Evolutionary conservation across 169 alveolate species (phyloP).

Genomic region (Plasmodium berghei): DNA sequence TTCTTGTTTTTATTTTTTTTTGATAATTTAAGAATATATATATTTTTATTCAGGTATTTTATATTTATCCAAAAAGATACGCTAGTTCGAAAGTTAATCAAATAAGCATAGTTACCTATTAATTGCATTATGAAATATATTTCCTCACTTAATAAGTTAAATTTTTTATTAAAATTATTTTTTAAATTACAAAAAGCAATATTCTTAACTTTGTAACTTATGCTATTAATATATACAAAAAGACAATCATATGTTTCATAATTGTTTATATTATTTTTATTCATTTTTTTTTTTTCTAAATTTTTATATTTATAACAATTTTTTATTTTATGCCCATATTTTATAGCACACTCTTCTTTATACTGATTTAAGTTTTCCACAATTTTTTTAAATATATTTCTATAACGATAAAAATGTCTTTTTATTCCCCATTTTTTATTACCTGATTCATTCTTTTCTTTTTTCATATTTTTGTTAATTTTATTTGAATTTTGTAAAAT

Average conservation of each 20-base stretch:
- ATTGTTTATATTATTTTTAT: background rate
- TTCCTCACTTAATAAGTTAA: conserved; percentile 7
- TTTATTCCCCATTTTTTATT: too few species aligned
- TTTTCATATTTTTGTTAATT: background rate
- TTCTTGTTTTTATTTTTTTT: background rate
- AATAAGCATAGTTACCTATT: conserved; percentile 14
- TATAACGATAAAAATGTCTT: too few species aligned
- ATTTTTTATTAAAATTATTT: conserved; percentile 24
- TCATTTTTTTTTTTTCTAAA: background rate
- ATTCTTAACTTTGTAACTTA: conserved; percentile 12
- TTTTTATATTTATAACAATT: background rate
- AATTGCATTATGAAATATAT: conserved; percentile 14
- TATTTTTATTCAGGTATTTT: conserved; percentile 12
- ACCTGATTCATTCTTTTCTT: background rate
- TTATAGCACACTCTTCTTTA: background rate
- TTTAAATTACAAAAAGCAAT: conserved; percentile 29
- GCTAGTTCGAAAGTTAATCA: conserved; percentile 9
- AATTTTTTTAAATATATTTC: too few species aligned
- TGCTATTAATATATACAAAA: conserved; percentile 26
- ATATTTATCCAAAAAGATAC: conserved; percentile 56
- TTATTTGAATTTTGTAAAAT: background rate
- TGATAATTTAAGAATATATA: conserved; percentile 4
- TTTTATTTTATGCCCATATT: background rate
- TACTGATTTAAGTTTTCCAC: too few species aligned
- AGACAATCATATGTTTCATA: conserved; percentile 30